These are phyloP conservation scores for Achaetomium macrosporum DNA, from an alignment of 2,329 filamentous ascomycete species.

Conservation along the genomic window DNA sequence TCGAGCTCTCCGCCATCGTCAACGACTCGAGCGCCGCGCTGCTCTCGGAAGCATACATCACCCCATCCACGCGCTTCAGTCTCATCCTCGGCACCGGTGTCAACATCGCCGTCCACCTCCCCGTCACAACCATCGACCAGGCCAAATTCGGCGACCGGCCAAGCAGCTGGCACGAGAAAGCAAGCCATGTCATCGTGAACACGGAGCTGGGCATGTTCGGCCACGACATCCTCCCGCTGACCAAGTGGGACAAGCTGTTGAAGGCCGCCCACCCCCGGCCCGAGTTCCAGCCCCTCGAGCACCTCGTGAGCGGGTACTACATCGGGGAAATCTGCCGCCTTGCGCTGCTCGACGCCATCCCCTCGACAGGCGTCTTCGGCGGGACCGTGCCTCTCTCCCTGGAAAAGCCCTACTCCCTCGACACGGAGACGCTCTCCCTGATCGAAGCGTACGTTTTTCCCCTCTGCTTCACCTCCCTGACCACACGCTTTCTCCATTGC, in stretches of 20 bases:
- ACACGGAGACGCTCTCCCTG: constrained; percentile 54
- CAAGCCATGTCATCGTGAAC: constrained; percentile 60
- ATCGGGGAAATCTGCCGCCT: constrained; percentile 59
- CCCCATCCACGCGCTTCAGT: constrained; percentile 54
- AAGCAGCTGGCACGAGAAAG: constrained; percentile 49
- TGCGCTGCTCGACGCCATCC: constrained; percentile 53
- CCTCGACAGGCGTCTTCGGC: constrained; percentile 48
- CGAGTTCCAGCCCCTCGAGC: constrained; percentile 57
- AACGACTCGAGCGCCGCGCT: constrained; percentile 65
- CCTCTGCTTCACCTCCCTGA: not conserved
- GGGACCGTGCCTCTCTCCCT: constrained; percentile 52
- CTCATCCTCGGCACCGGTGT: constrained; percentile 63
- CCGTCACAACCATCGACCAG: constrained; percentile 48
- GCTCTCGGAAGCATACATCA: constrained; percentile 56
- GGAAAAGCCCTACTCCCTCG: constrained; percentile 48
- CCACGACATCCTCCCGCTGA: constrained; percentile 50
- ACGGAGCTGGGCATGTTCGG: constrained; percentile 65
- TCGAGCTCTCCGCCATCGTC: constrained; percentile 55
- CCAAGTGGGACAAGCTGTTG: constrained; percentile 54
- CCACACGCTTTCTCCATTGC: not conserved
- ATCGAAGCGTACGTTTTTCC: constrained; percentile 47
- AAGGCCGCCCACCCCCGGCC: constrained; percentile 48
- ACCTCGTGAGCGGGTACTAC: constrained; percentile 60
- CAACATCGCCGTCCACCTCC: constrained; percentile 60
- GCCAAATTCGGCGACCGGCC: constrained; percentile 54